These are phyloP conservation scores for Wickerhamomyces chambardii DNA, from an alignment of 805 yeast genomes.

Conservation along the genomic window DNA sequence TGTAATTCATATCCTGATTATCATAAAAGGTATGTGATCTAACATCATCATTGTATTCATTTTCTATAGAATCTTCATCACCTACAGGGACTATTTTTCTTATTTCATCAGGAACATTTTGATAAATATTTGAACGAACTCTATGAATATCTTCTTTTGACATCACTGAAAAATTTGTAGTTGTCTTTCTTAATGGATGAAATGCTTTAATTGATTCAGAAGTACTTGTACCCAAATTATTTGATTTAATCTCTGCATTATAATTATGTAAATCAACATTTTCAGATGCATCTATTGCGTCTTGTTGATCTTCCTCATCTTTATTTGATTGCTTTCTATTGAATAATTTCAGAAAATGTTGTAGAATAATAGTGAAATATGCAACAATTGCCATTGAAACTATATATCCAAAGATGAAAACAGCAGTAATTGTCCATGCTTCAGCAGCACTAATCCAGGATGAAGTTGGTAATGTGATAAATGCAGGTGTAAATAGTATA, in stretches of 20 bases:
- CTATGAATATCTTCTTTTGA: neutral
- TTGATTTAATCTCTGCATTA: constrained; percentile 7
- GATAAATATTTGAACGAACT: neutral
- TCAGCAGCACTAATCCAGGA: constrained; percentile 58
- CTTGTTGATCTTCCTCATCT: constrained; percentile 15
- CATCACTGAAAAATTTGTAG: too few species aligned
- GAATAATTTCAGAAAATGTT: constrained; percentile 9
- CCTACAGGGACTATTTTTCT: constrained; percentile 7
- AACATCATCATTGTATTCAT: constrained; percentile 3
- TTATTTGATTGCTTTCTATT: constrained; percentile 12
- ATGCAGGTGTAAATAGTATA: constrained; percentile 70
- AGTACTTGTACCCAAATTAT: too few species aligned
- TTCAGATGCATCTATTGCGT: neutral
- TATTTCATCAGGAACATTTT: constrained; percentile 1
- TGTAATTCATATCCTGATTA: neutral
- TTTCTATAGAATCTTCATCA: constrained; percentile 16
- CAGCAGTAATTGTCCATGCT: constrained; percentile 66
- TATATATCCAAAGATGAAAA: constrained; percentile 58
- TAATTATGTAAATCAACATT: neutral
- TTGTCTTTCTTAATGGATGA: too few species aligned
- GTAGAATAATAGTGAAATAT: constrained; percentile 35
- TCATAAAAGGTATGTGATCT: neutral
- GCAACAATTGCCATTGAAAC: constrained; percentile 41
- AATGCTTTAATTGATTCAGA: neutral
- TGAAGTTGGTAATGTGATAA: constrained; percentile 61